These are phyloP conservation scores for Thielaviopsis ethacetica DNA, from an alignment of 2,329 filamentous ascomycete species.

Conservation along the genomic window DNA sequence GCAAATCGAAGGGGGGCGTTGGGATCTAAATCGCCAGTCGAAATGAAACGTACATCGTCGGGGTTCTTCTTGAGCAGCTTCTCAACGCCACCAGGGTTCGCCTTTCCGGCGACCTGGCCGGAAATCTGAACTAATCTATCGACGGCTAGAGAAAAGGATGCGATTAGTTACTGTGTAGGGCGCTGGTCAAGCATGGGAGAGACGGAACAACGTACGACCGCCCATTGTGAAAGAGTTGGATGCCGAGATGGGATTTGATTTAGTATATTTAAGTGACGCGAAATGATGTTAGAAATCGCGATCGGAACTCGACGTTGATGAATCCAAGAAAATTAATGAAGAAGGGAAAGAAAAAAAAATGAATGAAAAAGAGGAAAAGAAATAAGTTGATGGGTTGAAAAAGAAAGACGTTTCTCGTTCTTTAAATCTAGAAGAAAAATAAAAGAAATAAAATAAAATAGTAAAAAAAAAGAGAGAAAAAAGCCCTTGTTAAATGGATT, in stretches of 20 bases:
- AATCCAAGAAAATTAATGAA: background rate
- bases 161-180: background rate
- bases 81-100: constrained; percentile 33
- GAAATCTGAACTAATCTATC: constrained; percentile 44
- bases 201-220: background rate
- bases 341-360: background rate
- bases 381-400: background rate
- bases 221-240: constrained; percentile 5
- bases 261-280: background rate
- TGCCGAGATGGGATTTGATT: background rate
- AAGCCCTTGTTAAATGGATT: background rate
- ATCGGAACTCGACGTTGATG: background rate
- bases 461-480: background rate
- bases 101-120: constrained; percentile 46
- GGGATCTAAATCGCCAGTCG: too few species aligned
- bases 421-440: too few species aligned
- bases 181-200: too few species aligned
- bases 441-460: too few species aligned
- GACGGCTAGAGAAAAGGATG: constrained; percentile 26
- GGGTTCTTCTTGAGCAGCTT: constrained; percentile 48
- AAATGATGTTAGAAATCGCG: background rate
- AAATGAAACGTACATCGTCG: constrained; percentile 38
- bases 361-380: background rate
- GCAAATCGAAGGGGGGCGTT: constrained; percentile 1
- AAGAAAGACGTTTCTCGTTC: background rate